Base-by-base conservation (phyloP, 2,329 filamentous ascomycete species). In the Diaporthe sp. region DNA sequence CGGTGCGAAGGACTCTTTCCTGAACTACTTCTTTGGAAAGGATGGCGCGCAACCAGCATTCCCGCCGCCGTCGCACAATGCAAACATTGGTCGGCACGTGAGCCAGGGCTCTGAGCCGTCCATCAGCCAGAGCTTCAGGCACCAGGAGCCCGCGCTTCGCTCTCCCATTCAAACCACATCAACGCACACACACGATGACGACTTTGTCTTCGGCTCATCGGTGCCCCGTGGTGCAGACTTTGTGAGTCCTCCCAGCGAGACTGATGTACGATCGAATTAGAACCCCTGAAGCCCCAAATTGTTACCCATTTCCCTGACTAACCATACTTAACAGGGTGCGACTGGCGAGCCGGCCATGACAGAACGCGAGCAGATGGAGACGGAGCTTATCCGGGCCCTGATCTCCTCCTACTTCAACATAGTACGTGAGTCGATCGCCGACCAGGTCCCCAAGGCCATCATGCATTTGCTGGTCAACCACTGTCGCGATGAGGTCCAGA, bases 371-470 rank as follows among this genome's bases (percentile, higher is more conserved):
- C 94, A 95, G 58, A 94, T 99, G 87, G 97, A 99, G 86, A 98
- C 97, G 13, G 97, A 99, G 85, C 92, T 99, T 54, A 99, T 99
- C 82, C 94, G 96, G 61, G 94, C 96, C 61, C 91, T 99, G 73
- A 99, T 99, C 83, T 97, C 95, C 42, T 98, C 96, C 1, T 99
- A 99, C 88, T 99, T 99, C 88, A 97, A 98, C 84, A 99, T 99
- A 81, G 97, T 99, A 61, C 94, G 97, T 77, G 97, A 99, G 85
- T 96, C 95, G n/a, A 98, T 98, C 80, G 96, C 96, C 58, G 97
- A 99, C 82, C 96, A 98, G 85, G 97, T 99, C 15, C 97, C 97
- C 78, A 99, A 99, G 86, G 97, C 97, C 7, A 94, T 99, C 79
- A 99, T 99, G 97, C 97, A 99, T 83, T 91, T 99, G 61, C 90